Evolutionary conservation across 108 stramenopile genomes (phyloP), one percentile per base, ranked within the genome.

Genomic region (Pseudonitzschia pungens): DNA sequence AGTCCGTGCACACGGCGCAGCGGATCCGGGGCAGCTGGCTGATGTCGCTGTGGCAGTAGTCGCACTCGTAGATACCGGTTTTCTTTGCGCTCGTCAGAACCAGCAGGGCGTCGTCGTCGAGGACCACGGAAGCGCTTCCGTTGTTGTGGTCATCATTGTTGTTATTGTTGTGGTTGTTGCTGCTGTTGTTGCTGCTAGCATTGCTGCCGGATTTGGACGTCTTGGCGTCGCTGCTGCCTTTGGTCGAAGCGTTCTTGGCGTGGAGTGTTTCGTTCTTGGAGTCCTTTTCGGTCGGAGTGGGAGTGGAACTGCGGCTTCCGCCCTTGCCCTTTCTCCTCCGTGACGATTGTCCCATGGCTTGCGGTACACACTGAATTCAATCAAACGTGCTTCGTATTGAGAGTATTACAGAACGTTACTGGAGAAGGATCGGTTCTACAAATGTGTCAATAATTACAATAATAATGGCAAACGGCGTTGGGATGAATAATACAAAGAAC

Each of bases 61-160:
- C 95, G 58, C 95, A 96, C 77, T 96, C 92, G 84, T 90, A 95
- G 32, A 87, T 68, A 14, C 89, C 89, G 9, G 88, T 86, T 22
- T 87, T 84, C 56, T 87, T 87, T 21, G 81, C 84, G 27, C 88
- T 88, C 9, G 91, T 78, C 52, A 94, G 82, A 33, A 94, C 85
- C 59, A 90, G 4, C 28, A 50, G 22, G 6, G 43, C 33, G 60
- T 40, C 40, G 18, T 62, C 32, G 18, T 62, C n/a, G 33, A 16
- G 14, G 0, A 21, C 36, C 31, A 29, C 31, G 14, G 36, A 10
- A 6, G 14, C 33, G 32, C 2, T 62, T 36, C 18, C 60, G 32
- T 56, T 20, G 26, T 56, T 27, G 24, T 56, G 10, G 14, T 56
- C 26, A 10, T 14, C 55, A 56, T 14, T 56, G 14, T 56, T 20